Evolutionary conservation across 495 filamentous ascomycete species (phyloP).

Genomic region (Hyaloscypha hepaticicola): DNA sequence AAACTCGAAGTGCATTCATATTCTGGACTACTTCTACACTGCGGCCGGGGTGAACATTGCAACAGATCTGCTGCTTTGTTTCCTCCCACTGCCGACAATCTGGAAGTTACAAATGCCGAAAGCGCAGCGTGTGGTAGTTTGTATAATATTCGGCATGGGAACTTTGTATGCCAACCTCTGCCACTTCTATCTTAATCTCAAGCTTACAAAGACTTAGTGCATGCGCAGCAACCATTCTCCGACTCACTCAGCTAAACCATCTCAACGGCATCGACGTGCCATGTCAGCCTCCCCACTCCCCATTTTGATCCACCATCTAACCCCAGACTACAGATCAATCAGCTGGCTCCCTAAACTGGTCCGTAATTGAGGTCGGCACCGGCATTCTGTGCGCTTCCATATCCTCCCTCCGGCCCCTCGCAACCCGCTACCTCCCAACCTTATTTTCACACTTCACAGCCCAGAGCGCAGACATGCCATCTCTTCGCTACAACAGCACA

Average conservation of each 20-base stretch:
- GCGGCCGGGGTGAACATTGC: slow-evolving; percentile 45
- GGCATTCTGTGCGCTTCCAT: slow-evolving; percentile 36
- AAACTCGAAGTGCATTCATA: slow-evolving; percentile 40
- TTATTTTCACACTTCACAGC: neutral
- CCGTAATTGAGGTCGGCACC: slow-evolving; percentile 34
- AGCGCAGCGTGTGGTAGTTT: slow-evolving; percentile 30
- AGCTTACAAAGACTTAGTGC: slow-evolving; percentile 23
- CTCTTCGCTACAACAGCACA: neutral
- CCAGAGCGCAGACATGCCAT: neutral
- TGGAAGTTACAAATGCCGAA: slow-evolving; percentile 39
- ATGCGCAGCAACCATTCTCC: slow-evolving; percentile 32
- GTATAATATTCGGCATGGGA: slow-evolving; percentile 31
- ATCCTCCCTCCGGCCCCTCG: slow-evolving; percentile 33
- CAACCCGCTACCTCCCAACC: slow-evolving; percentile 2
- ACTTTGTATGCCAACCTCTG: slow-evolving; percentile 29
- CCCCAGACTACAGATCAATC: slow-evolving; percentile 24
- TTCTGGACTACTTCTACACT: slow-evolving; percentile 44
- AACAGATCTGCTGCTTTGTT: slow-evolving; percentile 46
- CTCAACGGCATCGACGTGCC: slow-evolving; percentile 32
- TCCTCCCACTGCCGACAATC: slow-evolving; percentile 43
- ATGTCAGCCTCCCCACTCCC: slow-evolving; percentile 19
- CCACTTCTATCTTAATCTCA: neutral
- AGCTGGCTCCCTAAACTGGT: slow-evolving; percentile 35
- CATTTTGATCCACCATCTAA: neutral
- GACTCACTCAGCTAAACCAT: slow-evolving; percentile 23